phyloP scores from a whole-genome alignment of 2,329 filamentous ascomycete genomes.

The Eurotiales sp. region DNA sequence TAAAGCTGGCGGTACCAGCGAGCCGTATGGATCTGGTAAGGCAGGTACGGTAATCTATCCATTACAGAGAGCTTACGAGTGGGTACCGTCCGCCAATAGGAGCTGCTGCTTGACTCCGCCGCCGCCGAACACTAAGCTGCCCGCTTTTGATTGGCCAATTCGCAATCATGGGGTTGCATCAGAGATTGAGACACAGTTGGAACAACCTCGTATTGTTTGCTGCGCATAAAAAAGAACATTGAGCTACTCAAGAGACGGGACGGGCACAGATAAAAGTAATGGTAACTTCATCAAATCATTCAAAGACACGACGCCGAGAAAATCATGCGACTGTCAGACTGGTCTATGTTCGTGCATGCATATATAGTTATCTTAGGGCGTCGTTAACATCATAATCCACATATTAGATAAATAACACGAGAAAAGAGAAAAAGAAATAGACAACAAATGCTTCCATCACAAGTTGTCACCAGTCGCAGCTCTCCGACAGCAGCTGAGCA shows the following conservation, averaged over 20 bases:
- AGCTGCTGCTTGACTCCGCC: neutral
- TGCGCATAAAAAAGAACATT: no score
- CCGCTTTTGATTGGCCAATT: conserved; percentile 6
- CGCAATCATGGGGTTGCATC: neutral
- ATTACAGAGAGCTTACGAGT: neutral
- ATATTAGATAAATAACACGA: neutral
- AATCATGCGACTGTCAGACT: no score
- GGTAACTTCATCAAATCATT: no score
- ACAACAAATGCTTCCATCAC: neutral
- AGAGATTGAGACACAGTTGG: conserved; percentile 2
- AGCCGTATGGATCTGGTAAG: conserved; percentile 2
- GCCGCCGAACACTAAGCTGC: neutral
- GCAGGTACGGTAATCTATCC: neutral
- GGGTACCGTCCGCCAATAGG: neutral
- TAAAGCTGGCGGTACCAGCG: neutral
- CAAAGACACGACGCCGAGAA: no score
- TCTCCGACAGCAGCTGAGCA: conserved; percentile 36
- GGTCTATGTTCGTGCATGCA: no score
- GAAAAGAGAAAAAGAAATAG: neutral
- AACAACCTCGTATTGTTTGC: no score
- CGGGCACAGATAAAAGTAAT: neutral
- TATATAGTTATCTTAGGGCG: no score
- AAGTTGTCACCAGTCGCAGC: conserved; percentile 37
- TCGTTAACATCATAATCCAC: no score
- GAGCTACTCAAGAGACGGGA: no score